Evolutionary conservation across 495 filamentous ascomycete genomes (phyloP), one percentile per base, ranked within the genome.

Genomic region (Penicillium diatomitis): DNA sequence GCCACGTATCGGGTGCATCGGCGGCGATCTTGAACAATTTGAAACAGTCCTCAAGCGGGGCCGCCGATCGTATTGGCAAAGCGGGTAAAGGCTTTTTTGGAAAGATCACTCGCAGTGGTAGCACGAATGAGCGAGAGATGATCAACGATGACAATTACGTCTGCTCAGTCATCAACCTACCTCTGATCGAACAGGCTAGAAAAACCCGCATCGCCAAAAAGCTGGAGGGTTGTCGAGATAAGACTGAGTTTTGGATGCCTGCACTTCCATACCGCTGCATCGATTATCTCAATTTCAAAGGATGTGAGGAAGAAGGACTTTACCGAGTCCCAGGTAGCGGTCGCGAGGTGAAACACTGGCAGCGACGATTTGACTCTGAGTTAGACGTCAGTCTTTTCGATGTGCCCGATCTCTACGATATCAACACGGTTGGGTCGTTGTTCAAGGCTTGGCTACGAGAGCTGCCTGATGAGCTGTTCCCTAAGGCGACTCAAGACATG

Each of bases 221-320:
- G 44, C 69, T 96, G 10, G 86, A 89, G 58, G 78, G 85, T 47
- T 94, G 87, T 10, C 74, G 81, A 39, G 90, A 96, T 58, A 95
- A 95, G 75, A 95, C 90, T 0, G 90, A 95, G 57, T 96, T 90
- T 60, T 96, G 90, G 90, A 92, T 96, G 88, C 90, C 90, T 0
- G 86, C 88, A 11, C 81, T 96, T 41, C 90, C 90, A 0, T 95
- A 89, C 79, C 75, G 90, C 44, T 90, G 85, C 30, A 92, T 96
- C 53, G 90, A 96, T 66, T 96, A 91, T 63, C 79, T 96, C 29
- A 95, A 96, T 60, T 86, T 86, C 60, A 89, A 87, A 58, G 89
- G 88, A 6, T 88, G 83, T 52, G 88, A 95, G 55, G 86, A 90
- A 46, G 90, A 95, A 64, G 90, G 90, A 5, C 74, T 96, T 6